phyloP scores from a whole-genome alignment of 1,139 yeast species.

The Candida anutae region DNA sequence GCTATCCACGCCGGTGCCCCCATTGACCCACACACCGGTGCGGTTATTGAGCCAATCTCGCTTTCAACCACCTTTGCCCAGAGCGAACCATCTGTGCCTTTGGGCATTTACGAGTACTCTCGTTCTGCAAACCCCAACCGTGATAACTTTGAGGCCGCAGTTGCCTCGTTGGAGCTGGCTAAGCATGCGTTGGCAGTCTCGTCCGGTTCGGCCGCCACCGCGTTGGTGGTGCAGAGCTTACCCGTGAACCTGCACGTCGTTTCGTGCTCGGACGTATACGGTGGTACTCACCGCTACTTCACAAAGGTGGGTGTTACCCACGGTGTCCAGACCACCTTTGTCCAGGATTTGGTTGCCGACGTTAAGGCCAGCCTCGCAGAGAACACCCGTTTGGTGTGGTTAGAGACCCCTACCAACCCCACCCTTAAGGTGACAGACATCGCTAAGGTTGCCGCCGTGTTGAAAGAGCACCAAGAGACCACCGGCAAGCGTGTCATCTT shows the following conservation, averaged over 20 bases:
- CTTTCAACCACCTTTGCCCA: conserved; percentile 85
- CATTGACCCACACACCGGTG: conserved; percentile 71
- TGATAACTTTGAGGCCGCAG: conserved; percentile 70
- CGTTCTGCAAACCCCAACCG: conserved; percentile 88
- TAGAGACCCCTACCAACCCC: conserved; percentile 87
- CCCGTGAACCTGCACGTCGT: conserved; percentile 70
- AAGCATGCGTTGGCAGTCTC: conserved; percentile 73
- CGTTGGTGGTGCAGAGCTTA: conserved; percentile 66
- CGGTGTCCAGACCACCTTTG: conserved; percentile 65
- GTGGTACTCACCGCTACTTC: conserved; percentile 90
- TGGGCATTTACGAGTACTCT: conserved; percentile 79
- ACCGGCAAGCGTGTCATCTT: conserved; percentile 46
- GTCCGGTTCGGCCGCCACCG: conserved; percentile 85
- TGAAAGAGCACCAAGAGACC: conserved; percentile 38
- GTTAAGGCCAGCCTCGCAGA: conserved; percentile 47
- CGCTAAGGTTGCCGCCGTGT: conserved; percentile 45
- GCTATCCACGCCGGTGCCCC: conserved; percentile 84
- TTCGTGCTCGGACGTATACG: conserved; percentile 84
- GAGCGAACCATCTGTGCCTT: conserved; percentile 64
- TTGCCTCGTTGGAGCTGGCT: conserved; percentile 75
- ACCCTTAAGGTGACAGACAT: conserved; percentile 74
- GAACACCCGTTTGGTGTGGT: conserved; percentile 75
- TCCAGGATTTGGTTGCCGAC: conserved; percentile 56
- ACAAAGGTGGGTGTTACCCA: conserved; percentile 79
- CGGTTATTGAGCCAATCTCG: conserved; percentile 81